Base-by-base conservation (phyloP, 805 yeast genomes). In the Tetrapisispora pingtungensis region DNA sequence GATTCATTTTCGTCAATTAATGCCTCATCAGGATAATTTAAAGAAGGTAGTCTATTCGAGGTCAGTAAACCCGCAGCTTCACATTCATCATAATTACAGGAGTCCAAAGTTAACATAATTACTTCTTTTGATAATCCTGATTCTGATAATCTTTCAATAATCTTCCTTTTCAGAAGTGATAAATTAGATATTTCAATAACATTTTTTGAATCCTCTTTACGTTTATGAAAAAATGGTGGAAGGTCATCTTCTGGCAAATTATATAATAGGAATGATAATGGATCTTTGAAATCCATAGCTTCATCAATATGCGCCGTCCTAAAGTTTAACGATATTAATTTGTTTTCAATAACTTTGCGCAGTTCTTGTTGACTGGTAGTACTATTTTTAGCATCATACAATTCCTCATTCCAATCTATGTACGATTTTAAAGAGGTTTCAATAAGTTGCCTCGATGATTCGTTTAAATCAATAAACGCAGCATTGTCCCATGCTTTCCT, bases 241-340 rank as follows among this genome's bases (percentile, higher is more conserved):
- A 90, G 67, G 55, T 90, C 98, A 57, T 89, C 97, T 50, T 93
- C 97, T 0, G 97, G 97, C 3, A 90, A 76, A 56, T 90, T 93
- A 51, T 89, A 80, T 10, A 90, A 64, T 17, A 90, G 71, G 68
- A 65, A 69, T 0, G 72, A 67, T 7, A 69, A 43, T 1, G 74
- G 72, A 51, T 69, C 74, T 41, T 57, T 59, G 55, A 84, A 84
- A 24, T 68, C 64, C 39, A 85, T 64, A 0, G 96, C 79, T 55
- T 90, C 97, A 1, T 66, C 63, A 1, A 82, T 75, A 57, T 89
- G 97, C 1, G 73, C 56, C 31, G 66, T 62, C 46, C 88, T 74
- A 55, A 90, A 90, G 0, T 95, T 93, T n/a, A 76, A 58, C 4
- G 62, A 50, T 3, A 55, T 27, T 6, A 87, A 61, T 30, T 57